Conservation (phyloP, 129 eudicot species). For the Escallonia rubra region DNA sequence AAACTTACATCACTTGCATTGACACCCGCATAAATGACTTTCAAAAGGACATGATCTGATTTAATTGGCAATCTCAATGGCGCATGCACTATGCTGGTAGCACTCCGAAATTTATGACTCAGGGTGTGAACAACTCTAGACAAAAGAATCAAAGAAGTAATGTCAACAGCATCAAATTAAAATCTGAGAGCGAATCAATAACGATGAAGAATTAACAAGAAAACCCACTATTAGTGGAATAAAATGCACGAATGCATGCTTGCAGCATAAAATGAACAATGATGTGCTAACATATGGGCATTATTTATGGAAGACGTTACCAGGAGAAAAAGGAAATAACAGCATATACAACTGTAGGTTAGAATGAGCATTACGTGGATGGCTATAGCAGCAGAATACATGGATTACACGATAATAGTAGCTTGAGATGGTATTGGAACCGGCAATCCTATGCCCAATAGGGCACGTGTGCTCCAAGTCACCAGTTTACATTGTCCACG, state of each 20-base stretch:
- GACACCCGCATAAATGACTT: constrained; percentile 90
- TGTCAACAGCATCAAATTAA: constrained; percentile 3
- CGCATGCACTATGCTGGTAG: constrained; percentile 58
- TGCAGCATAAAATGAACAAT: not conserved
- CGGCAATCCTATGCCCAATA: too few relatives aligned
- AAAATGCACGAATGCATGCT: not conserved
- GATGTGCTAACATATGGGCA: too few relatives aligned
- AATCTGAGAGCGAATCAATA: not conserved
- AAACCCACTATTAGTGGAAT: not conserved
- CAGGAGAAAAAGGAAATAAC: too few relatives aligned
- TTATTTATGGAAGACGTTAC: too few relatives aligned
- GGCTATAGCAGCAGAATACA: too few relatives aligned
- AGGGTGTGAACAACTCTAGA: constrained; percentile 80
- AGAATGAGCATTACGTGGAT: too few relatives aligned
- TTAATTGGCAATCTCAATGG: constrained; percentile 63
- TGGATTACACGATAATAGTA: too few relatives aligned
- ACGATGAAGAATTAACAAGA: not conserved
- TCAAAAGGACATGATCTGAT: constrained; percentile 75
- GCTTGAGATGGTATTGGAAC: too few relatives aligned
- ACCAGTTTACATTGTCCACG: too few relatives aligned
- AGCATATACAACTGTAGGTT: too few relatives aligned
- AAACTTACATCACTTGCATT: constrained; percentile 97
- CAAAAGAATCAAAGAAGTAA: constrained; percentile 13
- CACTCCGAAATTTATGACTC: constrained; percentile 77
- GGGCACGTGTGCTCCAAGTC: too few relatives aligned